These are phyloP conservation scores for Fusarium buharicum DNA, from an alignment of 2,329 filamentous ascomycete genomes.

Conservation along the genomic window DNA sequence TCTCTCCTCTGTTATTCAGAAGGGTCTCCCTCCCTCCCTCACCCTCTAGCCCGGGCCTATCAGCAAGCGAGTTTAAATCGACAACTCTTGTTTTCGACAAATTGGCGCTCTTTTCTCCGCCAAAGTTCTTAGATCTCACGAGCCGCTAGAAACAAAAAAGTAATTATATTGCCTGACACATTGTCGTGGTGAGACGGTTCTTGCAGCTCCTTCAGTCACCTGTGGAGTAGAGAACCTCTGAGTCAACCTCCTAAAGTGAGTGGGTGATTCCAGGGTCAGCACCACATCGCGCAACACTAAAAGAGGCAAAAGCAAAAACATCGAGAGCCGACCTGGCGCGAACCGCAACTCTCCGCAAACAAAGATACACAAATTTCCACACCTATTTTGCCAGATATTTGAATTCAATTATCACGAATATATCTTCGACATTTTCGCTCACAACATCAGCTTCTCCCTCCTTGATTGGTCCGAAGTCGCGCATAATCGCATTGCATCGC, in stretches of 20 bases:
- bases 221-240: constrained; percentile 33
- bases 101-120: constrained; percentile 21
- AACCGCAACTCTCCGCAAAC: constrained; percentile 24
- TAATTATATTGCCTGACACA: constrained; percentile 40
- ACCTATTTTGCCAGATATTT: constrained; percentile 2
- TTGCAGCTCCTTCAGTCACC: constrained; percentile 29
- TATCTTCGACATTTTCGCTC: constrained; percentile 15
- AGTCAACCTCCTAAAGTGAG: constrained; percentile 39
- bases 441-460: constrained; percentile 12
- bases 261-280: constrained; percentile 34
- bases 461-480: constrained; percentile 17
- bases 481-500: constrained; percentile 27
- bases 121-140: constrained; percentile 37
- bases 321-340: constrained; percentile 40
- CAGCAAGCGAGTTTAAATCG: constrained; percentile 32
- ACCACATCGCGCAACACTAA: constrained; percentile 44
- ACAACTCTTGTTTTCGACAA: constrained; percentile 9
- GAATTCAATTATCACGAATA: constrained; percentile 21
- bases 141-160: constrained; percentile 40
- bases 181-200: constrained; percentile 41
- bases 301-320: constrained; percentile 41
- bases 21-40: too few relatives aligned
- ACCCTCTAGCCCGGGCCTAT: constrained; percentile 4
- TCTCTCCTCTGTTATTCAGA: constrained; percentile 9
- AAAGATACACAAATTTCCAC: constrained; percentile 17